Percentiles rank a stretch among this genome's conserved stretches.
Conservation (phyloP, 495 filamentous ascomycete genomes). For the Opeltia flavorubescens region DNA sequence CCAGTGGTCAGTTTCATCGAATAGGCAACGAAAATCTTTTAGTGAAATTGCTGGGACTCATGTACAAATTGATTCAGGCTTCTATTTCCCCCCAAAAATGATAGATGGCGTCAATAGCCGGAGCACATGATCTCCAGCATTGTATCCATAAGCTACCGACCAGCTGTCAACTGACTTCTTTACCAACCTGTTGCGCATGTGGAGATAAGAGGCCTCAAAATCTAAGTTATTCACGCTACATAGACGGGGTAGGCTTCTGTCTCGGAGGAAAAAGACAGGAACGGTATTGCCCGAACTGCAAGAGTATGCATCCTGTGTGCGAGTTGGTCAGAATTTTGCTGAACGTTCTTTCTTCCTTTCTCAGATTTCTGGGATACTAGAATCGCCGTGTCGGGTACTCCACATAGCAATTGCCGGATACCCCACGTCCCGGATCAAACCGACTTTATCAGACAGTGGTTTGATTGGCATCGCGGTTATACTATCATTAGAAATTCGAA, state of each 20-base stretch:
- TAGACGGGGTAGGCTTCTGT: conserved; percentile 31
- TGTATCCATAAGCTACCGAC: conserved; percentile 27
- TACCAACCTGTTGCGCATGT: conserved; percentile 28
- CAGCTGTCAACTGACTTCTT: conserved; percentile 28
- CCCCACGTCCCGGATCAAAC: conserved; percentile 26
- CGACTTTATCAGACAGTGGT: conserved; percentile 26
- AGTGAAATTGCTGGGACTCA: not conserved
- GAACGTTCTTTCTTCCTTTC: conserved; percentile 4
- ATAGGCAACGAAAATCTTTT: too few relatives aligned
- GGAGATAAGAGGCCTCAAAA: conserved; percentile 25
- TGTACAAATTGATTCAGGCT: not conserved
- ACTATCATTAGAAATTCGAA: conserved; percentile 19
- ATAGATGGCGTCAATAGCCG: not conserved
- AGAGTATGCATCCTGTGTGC: conserved; percentile 16
- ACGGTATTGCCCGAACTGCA: conserved; percentile 32
- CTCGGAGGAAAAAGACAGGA: conserved; percentile 28
- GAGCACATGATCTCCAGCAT: not conserved
- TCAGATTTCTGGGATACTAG: conserved; percentile 30
- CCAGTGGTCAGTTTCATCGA: too few relatives aligned
- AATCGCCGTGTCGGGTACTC: conserved; percentile 17
- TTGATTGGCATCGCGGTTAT: conserved; percentile 29
- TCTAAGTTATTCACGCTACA: conserved; percentile 22
- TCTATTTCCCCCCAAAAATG: not conserved
- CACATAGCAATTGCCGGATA: conserved; percentile 20
- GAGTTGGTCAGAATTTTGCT: too few relatives aligned